A percentile compares a stretch with the other conserved stretches of the same genome.
Conservation (phyloP, 2,329 filamentous ascomycete species). For the Bipolaris oryzae region DNA sequence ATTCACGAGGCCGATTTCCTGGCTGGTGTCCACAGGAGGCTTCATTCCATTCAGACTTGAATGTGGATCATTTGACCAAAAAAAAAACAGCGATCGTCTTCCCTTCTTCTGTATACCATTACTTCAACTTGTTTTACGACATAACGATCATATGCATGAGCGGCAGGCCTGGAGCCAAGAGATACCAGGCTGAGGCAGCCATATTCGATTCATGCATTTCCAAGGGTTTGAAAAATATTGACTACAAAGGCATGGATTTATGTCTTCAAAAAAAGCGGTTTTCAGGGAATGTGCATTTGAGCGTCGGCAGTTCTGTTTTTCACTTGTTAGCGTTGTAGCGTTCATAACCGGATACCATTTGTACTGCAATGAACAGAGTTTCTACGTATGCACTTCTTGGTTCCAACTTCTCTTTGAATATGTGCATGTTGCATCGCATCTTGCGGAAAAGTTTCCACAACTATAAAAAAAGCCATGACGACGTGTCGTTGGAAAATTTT, state of each 20-base stretch:
- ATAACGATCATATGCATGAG: slow-evolving; percentile 39
- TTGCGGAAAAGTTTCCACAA: not conserved
- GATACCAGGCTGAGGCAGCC: slow-evolving; percentile 41
- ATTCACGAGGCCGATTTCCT: slow-evolving; percentile 50
- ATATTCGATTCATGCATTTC: slow-evolving; percentile 28
- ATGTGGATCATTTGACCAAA: slow-evolving; percentile 22
- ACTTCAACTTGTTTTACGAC: slow-evolving; percentile 29
- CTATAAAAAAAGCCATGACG: not conserved
- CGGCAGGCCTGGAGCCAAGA: slow-evolving; percentile 40
- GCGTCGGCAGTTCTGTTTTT: slow-evolving; percentile 14
- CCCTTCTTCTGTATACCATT: slow-evolving; percentile 30
- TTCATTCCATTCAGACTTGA: slow-evolving; percentile 48
- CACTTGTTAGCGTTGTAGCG: slow-evolving; percentile 26
- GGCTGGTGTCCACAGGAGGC: slow-evolving; percentile 42
- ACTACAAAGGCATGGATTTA: slow-evolving; percentile 9
- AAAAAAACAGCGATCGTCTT: slow-evolving; percentile 17
- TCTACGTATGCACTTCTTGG: not conserved
- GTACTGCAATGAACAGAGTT: slow-evolving; percentile 16
- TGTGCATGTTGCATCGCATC: not conserved
- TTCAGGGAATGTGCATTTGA: slow-evolving; percentile 21
- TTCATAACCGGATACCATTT: slow-evolving; percentile 15
- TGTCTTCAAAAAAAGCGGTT: slow-evolving; percentile 17
- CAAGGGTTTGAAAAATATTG: slow-evolving; percentile 23
- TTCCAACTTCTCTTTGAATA: not conserved
- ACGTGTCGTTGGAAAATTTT: not conserved